Evolutionary conservation across 1,284 basidiomycete species (phyloP).

Genomic region (Sanghuangporus sanghuang): DNA sequence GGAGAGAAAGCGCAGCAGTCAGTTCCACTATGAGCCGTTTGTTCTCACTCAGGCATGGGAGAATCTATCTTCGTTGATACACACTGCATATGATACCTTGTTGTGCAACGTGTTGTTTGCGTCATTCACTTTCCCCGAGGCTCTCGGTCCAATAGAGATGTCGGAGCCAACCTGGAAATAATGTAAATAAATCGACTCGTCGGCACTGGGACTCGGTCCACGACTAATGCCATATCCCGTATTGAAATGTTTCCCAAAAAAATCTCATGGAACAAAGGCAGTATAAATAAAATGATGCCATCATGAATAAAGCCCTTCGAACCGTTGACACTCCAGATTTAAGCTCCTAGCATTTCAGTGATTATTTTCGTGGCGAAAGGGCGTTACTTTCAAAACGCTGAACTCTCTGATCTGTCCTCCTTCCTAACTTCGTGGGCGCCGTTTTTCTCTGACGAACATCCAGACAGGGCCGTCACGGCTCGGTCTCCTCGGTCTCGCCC

Average conservation of each 20-base stretch:
- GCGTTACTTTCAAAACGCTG: neutral
- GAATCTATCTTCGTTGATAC: neutral
- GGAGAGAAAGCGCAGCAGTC: constrained; percentile 1
- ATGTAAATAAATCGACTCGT: neutral
- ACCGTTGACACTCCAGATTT: too few species aligned
- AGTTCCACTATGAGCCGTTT: neutral
- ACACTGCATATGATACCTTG: neutral
- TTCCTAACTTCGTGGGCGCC: neutral
- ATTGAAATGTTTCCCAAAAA: too few species aligned
- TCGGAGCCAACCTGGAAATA: neutral
- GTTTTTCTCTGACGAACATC: neutral
- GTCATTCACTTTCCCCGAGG: neutral
- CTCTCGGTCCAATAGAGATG: neutral
- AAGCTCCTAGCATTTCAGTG: too few species aligned
- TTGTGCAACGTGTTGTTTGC: neutral
- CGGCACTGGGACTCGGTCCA: too few species aligned
- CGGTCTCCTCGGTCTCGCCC: neutral
- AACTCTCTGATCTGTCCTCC: neutral
- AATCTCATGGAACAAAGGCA: neutral
- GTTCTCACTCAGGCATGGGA: neutral
- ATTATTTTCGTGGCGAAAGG: neutral
- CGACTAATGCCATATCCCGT: too few species aligned
- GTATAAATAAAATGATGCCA: neutral
- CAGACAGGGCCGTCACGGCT: neutral
- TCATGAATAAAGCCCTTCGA: too few species aligned